Conservation (phyloP, 225 moss, liverwort and hornwort species). For the Antitrichia curtipendula region DNA sequence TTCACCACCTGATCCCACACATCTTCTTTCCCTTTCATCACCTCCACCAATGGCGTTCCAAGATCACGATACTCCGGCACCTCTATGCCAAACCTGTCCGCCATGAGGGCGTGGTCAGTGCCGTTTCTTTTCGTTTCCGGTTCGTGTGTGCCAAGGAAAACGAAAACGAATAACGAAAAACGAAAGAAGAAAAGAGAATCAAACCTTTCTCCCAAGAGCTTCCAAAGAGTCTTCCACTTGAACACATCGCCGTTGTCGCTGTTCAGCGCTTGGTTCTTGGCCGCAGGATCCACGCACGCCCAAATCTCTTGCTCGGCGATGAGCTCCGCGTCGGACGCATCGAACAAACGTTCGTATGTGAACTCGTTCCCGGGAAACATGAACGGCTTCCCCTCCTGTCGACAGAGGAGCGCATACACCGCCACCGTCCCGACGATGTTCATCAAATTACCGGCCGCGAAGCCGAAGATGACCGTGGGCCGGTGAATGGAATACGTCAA, state of each 20-base stretch:
- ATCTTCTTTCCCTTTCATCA: conserved; percentile 18
- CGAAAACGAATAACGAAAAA: no score
- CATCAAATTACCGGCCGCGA: conserved; percentile 21
- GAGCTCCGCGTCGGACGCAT: conserved; percentile 40
- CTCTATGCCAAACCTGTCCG: conserved; percentile 12
- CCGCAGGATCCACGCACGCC: conserved; percentile 36
- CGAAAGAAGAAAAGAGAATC: not conserved
- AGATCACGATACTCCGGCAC: conserved; percentile 8
- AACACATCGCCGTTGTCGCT: conserved; percentile 53
- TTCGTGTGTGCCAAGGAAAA: no score
- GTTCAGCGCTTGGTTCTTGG: conserved; percentile 51
- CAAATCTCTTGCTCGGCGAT: conserved; percentile 63
- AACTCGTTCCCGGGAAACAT: conserved; percentile 31
- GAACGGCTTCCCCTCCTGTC: conserved; percentile 31
- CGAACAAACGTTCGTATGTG: conserved; percentile 16
- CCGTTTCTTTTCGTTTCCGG: not conserved
- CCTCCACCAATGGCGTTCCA: not conserved
- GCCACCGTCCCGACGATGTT: conserved; percentile 36
- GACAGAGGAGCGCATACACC: conserved; percentile 41
- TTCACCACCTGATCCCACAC: conserved; percentile 40
- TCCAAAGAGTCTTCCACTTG: conserved; percentile 50
- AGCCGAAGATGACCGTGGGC: conserved; percentile 44
- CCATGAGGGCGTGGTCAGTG: not conserved
- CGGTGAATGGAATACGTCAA: conserved; percentile 57
- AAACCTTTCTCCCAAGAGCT: conserved; percentile 13